These are phyloP conservation scores for Bipolaris bicolor DNA, from an alignment of 2,329 filamentous ascomycete genomes.

Conservation along the genomic window DNA sequence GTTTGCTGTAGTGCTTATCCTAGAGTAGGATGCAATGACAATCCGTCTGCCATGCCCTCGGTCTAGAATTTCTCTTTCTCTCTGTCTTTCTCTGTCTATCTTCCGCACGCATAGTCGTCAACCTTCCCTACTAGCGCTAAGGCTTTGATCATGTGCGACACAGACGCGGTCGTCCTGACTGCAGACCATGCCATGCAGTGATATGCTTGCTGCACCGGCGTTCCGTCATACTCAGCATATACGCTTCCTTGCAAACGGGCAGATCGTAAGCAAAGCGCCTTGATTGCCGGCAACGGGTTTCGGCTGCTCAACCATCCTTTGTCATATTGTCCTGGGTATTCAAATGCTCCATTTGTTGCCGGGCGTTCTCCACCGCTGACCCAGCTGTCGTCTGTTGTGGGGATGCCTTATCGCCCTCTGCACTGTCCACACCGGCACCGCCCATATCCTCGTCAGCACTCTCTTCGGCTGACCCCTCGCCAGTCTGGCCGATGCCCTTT, in stretches of 20 bases:
- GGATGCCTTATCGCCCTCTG: slow-evolving; percentile 5
- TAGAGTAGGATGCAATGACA: slow-evolving; percentile 14
- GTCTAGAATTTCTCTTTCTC: neutral
- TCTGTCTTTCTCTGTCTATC: neutral
- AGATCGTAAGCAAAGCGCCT: slow-evolving; percentile 32
- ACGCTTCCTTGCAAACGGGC: slow-evolving; percentile 18
- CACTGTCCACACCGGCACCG: slow-evolving; percentile 23
- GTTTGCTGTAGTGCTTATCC: slow-evolving; percentile 3
- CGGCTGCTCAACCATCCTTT: slow-evolving; percentile 33
- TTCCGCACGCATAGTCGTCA: neutral
- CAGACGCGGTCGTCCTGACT: slow-evolving; percentile 4
- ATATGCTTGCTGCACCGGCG: slow-evolving; percentile 12
- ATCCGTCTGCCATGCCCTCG: neutral
- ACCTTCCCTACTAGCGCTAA: neutral
- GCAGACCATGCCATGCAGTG: slow-evolving; percentile 25
- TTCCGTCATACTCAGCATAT: slow-evolving; percentile 17
- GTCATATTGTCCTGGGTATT: slow-evolving; percentile 27
- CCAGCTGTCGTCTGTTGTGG: slow-evolving; percentile 19
- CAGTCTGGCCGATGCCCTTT: slow-evolving; percentile 45
- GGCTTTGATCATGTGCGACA: neutral
- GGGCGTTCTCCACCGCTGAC: slow-evolving; percentile 36
- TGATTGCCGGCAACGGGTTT: slow-evolving; percentile 25
- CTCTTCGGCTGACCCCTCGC: slow-evolving; percentile 43
- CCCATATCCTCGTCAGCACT: slow-evolving; percentile 26
- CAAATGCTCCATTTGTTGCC: slow-evolving; percentile 42